Percentiles rank a stretch among this genome's conserved stretches.
Conservation (phyloP, 2,329 filamentous ascomycete genomes). For the Lecanicillium sp. region DNA sequence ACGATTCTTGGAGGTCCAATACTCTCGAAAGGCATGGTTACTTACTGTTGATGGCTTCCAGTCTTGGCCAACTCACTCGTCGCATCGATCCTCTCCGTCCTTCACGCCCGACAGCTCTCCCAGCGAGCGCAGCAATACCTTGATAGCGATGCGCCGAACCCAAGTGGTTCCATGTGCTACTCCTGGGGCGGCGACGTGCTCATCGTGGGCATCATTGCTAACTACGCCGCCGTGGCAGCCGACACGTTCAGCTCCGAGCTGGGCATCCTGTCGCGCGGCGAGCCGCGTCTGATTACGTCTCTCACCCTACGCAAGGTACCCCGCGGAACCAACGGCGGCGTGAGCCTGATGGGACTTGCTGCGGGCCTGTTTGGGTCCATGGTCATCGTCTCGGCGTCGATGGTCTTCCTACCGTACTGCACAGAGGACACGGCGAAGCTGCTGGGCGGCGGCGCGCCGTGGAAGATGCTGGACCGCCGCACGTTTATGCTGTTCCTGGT, state of each 20-base stretch:
- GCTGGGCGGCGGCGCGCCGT: slow-evolving; percentile 37
- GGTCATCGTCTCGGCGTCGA: slow-evolving; percentile 58
- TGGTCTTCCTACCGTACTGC: slow-evolving; percentile 65
- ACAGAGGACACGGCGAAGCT: slow-evolving; percentile 26
- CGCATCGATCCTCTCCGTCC: slow-evolving; percentile 56
- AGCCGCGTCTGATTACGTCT: slow-evolving; percentile 81
- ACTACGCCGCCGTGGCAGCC: slow-evolving; percentile 86
- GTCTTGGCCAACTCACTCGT: slow-evolving; percentile 81
- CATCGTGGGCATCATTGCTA: slow-evolving; percentile 60
- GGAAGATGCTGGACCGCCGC: slow-evolving; percentile 38
- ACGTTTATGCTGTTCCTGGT: slow-evolving; percentile 52
- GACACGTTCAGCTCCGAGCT: slow-evolving; percentile 96
- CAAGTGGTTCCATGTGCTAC: slow-evolving; percentile 43
- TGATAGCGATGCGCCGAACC: slow-evolving; percentile 21
- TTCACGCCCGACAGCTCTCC: slow-evolving; percentile 53
- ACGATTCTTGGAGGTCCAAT: not conserved
- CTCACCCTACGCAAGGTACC: slow-evolving; percentile 70
- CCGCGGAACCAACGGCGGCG: slow-evolving; percentile 87
- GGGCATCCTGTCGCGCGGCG: slow-evolving; percentile 71
- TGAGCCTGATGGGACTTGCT: slow-evolving; percentile 65
- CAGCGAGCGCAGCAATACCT: slow-evolving; percentile 34
- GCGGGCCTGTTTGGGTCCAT: slow-evolving; percentile 70
- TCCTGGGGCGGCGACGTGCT: slow-evolving; percentile 55
- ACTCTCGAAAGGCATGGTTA: too few relatives aligned
- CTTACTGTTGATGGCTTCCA: too few relatives aligned